A percentile compares a stretch with the other conserved stretches of the same genome.
Conservation (phyloP, 768 basidiomycete genomes). For the Phylloporus sp. region DNA sequence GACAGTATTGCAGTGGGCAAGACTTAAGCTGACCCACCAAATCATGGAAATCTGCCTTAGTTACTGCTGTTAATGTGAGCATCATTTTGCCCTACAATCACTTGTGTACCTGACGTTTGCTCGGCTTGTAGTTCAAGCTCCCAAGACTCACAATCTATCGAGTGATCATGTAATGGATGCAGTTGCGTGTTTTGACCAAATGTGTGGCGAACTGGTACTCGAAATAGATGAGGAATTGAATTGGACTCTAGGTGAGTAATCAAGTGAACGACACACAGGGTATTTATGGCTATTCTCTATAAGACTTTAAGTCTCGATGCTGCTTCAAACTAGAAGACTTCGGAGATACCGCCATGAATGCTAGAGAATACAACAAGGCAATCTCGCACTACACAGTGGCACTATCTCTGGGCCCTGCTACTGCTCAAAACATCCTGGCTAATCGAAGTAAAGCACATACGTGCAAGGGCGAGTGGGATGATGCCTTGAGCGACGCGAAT, state of each 20-base stretch:
- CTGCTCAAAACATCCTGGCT: neutral
- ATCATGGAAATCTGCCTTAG: constrained; percentile 5
- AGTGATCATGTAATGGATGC: neutral
- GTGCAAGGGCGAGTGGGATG: neutral
- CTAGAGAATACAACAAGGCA: neutral
- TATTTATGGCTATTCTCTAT: neutral
- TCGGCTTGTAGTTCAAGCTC: neutral
- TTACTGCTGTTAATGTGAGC: neutral
- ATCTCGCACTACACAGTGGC: neutral
- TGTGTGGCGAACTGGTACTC: neutral
- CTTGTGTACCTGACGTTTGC: neutral
- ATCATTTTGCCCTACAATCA: neutral
- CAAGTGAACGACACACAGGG: neutral
- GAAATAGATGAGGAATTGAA: neutral
- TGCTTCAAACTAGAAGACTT: neutral
- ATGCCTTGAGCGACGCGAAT: no score
- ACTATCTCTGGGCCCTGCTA: neutral
- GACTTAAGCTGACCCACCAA: neutral
- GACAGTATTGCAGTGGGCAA: constrained; percentile 1
- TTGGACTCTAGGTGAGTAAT: neutral
- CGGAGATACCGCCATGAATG: neutral
- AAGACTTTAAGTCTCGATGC: neutral
- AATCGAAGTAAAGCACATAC: neutral
- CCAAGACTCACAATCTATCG: neutral
- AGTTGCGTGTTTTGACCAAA: neutral